These are phyloP conservation scores for Lentinula raphanica DNA, from an alignment of 768 basidiomycete species.

Conservation along the genomic window DNA sequence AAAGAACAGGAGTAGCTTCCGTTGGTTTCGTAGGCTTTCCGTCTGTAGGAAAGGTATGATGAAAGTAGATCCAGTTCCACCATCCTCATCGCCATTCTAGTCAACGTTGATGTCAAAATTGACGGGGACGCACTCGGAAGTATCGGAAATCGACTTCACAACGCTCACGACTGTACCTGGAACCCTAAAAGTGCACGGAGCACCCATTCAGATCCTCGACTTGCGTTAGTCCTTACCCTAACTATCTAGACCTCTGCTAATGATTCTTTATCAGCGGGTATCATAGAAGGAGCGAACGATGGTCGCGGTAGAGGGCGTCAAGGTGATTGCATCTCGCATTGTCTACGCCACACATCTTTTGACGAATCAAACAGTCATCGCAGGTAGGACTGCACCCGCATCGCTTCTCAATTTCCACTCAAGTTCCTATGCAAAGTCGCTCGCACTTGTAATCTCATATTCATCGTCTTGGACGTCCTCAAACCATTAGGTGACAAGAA, in stretches of 20 bases:
- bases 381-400: slow-evolving; percentile 45
- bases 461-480: slow-evolving; percentile 95
- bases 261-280: slow-evolving; percentile 62
- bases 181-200: slow-evolving; percentile 82
- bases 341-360: too few relatives aligned
- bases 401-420: slow-evolving; percentile 10
- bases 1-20: slow-evolving; percentile 90
- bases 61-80: not conserved
- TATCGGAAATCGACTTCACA: slow-evolving; percentile 96
- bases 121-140: slow-evolving; percentile 95
- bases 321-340: slow-evolving; percentile 44
- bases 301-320: slow-evolving; percentile 95
- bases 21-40: slow-evolving; percentile 92
- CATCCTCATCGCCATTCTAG: slow-evolving; percentile 30
- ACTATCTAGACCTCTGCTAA: not conserved
- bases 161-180: slow-evolving; percentile 67
- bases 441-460: slow-evolving; percentile 96
- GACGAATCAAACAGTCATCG: slow-evolving; percentile 50
- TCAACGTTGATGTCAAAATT: slow-evolving; percentile 93
- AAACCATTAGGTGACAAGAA: slow-evolving; percentile 97
- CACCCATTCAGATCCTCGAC: slow-evolving; percentile 93
- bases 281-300: slow-evolving; percentile 96
- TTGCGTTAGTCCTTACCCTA: slow-evolving; percentile 53
- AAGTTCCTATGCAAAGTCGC: slow-evolving; percentile 56
- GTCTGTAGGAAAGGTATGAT: slow-evolving; percentile 82